phyloP scores from a whole-genome alignment of 768 basidiomycete genomes.

The Trametopsis cervina region DNA sequence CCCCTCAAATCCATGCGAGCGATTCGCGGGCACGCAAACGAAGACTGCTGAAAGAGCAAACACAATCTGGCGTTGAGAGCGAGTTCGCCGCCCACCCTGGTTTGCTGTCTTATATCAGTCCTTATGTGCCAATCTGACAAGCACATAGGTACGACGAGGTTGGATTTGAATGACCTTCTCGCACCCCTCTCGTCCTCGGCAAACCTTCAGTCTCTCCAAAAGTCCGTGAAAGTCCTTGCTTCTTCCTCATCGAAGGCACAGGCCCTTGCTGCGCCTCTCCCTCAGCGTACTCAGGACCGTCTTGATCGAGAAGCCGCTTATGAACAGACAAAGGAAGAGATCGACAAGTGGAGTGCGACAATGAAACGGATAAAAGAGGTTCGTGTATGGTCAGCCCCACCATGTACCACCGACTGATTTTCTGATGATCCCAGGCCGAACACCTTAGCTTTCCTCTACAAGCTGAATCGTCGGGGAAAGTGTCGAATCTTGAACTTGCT shows the following conservation, averaged over 20 bases:
- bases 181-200: conserved; percentile 60
- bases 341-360: conserved; percentile 88
- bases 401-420: conserved; percentile 2
- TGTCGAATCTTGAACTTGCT: conserved; percentile 68
- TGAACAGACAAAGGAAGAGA: conserved; percentile 86
- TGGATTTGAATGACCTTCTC: conserved; percentile 70
- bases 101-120: conserved; percentile 17
- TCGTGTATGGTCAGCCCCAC: conserved; percentile 10
- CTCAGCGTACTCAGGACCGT: conserved; percentile 80
- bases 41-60: conserved; percentile 62
- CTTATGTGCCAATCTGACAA: neutral
- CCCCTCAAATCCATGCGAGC: conserved; percentile 19
- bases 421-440: conserved; percentile 49
- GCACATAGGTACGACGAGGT: conserved; percentile 39
- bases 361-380: conserved; percentile 92
- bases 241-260: conserved; percentile 47
- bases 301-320: conserved; percentile 92
- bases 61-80: conserved; percentile 73
- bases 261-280: conserved; percentile 76
- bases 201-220: conserved; percentile 58
- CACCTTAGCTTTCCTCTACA: conserved; percentile 85
- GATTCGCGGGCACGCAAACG: conserved; percentile 39
- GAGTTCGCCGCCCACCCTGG: conserved; percentile 64
- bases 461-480: conserved; percentile 42
- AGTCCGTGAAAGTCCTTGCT: conserved; percentile 58